Conservation (phyloP, 1,284 basidiomycete genomes). For the Paramarasmius palmivorus region DNA sequence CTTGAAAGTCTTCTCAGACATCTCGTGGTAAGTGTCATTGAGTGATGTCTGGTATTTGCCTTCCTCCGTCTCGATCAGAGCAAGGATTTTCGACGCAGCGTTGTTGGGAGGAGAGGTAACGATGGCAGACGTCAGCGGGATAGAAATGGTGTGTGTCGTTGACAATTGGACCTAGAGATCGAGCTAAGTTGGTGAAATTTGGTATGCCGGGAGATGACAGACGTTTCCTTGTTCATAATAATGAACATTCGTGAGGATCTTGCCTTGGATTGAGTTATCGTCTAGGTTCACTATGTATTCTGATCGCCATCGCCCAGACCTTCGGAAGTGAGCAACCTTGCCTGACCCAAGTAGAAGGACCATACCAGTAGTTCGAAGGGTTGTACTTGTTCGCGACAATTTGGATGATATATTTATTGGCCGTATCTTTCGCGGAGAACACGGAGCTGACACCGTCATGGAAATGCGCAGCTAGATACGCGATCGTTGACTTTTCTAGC, state of each 20-base stretch:
- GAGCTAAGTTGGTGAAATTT: conserved; percentile 6
- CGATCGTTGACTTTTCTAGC: conserved; percentile 65
- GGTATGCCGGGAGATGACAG: conserved; percentile 22
- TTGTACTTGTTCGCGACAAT: conserved; percentile 94
- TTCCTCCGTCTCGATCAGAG: conserved; percentile 81
- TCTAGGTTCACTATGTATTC: conserved; percentile 66
- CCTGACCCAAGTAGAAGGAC: conserved; percentile 20
- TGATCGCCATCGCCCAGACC: conserved; percentile 94
- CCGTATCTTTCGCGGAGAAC: conserved; percentile 50
- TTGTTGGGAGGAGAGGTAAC: conserved; percentile 49
- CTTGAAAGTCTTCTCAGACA: conserved; percentile 92
- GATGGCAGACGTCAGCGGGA: conserved; percentile 63
- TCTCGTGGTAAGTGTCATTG: conserved; percentile 79
- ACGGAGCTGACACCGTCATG: conserved; percentile 72
- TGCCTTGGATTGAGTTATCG: conserved; percentile 58
- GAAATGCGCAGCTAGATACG: conserved; percentile 80
- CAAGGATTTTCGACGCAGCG: conserved; percentile 74
- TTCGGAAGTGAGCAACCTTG: conserved; percentile 27
- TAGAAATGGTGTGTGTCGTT: conserved; percentile 67
- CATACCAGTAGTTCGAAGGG: conserved; percentile 84
- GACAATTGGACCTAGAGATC: conserved; percentile 80
- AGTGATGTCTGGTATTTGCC: conserved; percentile 74
- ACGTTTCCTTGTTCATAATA: conserved; percentile 98
- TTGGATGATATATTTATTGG: conserved; percentile 68
- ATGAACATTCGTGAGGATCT: conserved; percentile 82